Base-by-base conservation (phyloP, 768 basidiomycete genomes). In the Kondoa malvinella region DNA sequence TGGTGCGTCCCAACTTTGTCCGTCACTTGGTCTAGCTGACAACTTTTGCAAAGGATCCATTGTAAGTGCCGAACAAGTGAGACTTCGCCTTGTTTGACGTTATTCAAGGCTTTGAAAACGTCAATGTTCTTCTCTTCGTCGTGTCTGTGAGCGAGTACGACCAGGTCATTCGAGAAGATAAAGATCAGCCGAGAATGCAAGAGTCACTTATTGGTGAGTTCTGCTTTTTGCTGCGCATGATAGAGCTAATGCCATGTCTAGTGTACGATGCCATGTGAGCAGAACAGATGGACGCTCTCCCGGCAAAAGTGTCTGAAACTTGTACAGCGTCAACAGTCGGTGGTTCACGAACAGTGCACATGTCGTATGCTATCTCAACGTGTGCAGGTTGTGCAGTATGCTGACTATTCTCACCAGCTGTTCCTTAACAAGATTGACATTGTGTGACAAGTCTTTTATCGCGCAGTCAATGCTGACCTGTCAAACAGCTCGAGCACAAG, bases 1-100 rank as follows among this genome's bases (percentile, higher is more conserved):
- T 92, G 90, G 89, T 70, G 64, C 15, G 65, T n/a, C n/a, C n/a
- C n/a, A n/a, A n/a, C n/a, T 65, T 32, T 68, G 68, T 57, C 65
- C 65, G 21, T 29, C 15, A 65, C 64, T 66, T 50, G 17, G 68
- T 34, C 15, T 25, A 8, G 27, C 2, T 4, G n/a, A 15, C 14
- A 33, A 30, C 62, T 68, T 26, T 4, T 29, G 58, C 66, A 50
- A 8, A 50, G 40, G 40, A 50, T 50, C 21, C 40, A 50, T 50
- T 50, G 40, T 50, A 50, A 8, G 40, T 8, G 40, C 21, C 40
- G 40, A 50, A 50, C 40, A 50, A 8, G n/a, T n/a, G n/a, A 33
- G 16, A 3, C 12, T 40, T 58, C 29, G 26, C 34, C 8, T 15
- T 50, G 2, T 21, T 14, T 4, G 50, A 30, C 26, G 4, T 25